A percentile compares a stretch with the other conserved stretches of the same genome.
These are phyloP conservation scores for Picea abies DNA, from an alignment of 83 land plant genomes.

Conservation along the genomic window DNA sequence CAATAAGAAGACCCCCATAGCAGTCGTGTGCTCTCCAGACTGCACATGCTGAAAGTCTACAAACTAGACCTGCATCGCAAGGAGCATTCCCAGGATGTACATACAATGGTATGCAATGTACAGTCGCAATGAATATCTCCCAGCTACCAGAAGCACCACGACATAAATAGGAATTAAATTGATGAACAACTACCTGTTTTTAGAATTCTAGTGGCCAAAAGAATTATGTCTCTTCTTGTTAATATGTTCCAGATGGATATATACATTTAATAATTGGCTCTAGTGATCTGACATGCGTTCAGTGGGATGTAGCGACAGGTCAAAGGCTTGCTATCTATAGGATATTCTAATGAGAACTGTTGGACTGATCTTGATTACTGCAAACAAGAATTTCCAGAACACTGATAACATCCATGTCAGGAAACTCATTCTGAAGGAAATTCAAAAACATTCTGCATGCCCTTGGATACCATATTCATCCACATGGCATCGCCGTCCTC, in stretches of 20 bases:
- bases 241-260: slow-evolving; percentile 83
- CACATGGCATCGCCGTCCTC: no score
- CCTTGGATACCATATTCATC: no score
- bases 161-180: slow-evolving; percentile 95
- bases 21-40: slow-evolving; percentile 99
- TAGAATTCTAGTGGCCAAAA: slow-evolving; percentile 81
- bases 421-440: no score
- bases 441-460: no score
- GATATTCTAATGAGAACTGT: no score
- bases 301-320: no score
- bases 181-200: slow-evolving; percentile 71
- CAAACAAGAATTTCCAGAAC: no score
- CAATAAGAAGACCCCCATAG: slow-evolving; percentile 99
- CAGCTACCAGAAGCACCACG: slow-evolving; percentile 82
- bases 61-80: slow-evolving; percentile 99
- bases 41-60: slow-evolving; percentile 99
- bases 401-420: no score
- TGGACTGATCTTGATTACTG: no score
- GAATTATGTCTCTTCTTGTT: slow-evolving; percentile 92
- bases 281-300: slow-evolving; percentile 86
- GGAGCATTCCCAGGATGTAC: slow-evolving; percentile 94
- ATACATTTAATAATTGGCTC: slow-evolving; percentile 84
- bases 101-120: slow-evolving; percentile 93
- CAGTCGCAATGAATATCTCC: slow-evolving; percentile 91
- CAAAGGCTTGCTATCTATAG: no score